Evolutionary conservation across 129 eudicot species (phyloP), one percentile per base, ranked within the genome.

Genomic region (Flaveria bidentis): DNA sequence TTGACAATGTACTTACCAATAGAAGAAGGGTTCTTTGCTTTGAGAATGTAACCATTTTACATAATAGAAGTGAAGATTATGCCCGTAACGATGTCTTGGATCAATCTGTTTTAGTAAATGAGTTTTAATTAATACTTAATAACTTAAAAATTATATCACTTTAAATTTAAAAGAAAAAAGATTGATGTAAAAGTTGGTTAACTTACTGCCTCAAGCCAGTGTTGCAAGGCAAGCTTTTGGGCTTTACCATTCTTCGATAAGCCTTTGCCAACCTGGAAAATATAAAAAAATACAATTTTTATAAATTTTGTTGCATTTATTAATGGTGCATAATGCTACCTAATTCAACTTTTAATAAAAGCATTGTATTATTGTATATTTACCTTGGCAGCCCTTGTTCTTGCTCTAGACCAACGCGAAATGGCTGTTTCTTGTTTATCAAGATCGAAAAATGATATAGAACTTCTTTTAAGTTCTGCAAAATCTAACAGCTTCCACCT

Each of bases 41-140:
- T 86, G 92, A 73, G 96, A 87, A 49, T 89, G 82, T 69, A 89
- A 81, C 99, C 99, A 95, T 13, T 87, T 85, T 55, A 73, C 84
- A 23, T 95, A 95, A 76, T 95, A 95, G 69, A 91, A 87, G 78
- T 91, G 96, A 56, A 95, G 88, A 75, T 95, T 95, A 80, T 95
- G 99, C 23, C 99, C 99, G 71, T 95, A 95, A 18, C 99, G 97
- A 82, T 95, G 99, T 75, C 99, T 82, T 57, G 99, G 99, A 81
- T 95, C 99, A 82, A 95, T 95, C 99, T 95, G 91, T 76, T 76
- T 14, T 47, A 65, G 25, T 78, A 55, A 15, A 12, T 20, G 56
- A 58, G 41, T 39, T 49, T 8, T 30, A 10, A 72, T 66, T 66
- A 41, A 2, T 39, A 15, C 14, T 28, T 30, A 30, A 63, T n/a